Evolutionary conservation across 179 eudicot species (phyloP), one percentile per base, ranked within the genome.

Genomic region (Actinidia arguta): DNA sequence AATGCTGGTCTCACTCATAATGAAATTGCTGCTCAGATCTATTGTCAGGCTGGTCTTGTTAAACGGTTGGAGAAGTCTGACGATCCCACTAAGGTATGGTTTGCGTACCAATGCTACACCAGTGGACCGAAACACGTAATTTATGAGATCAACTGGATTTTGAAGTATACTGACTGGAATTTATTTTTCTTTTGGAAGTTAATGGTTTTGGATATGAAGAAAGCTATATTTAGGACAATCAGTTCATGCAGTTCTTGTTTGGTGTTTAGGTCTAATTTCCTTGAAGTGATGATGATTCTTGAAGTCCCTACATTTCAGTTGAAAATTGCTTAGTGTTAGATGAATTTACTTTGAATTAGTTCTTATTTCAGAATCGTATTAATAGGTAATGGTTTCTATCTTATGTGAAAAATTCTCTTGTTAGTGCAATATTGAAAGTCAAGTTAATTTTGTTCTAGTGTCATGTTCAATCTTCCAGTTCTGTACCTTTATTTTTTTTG

Each of bases 1-100:
- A 98, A 98, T 79, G 99, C 99, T 84, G 99, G 99, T 91, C 98
- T 97, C 83, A 98, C 99, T 42, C 99, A 97, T 86, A 97, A 94
- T 88, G 99, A 97, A 86, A 97, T 97, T 81, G 99, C 99, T 81
- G 99, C 98, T 76, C 98, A 97, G 81, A 97, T 97, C 59, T 97
- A 98, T 86, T 95, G 99, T 81, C 99, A 97, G 83, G 99, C 99
- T 77, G 99, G 99, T 79, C 86, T 97, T 88, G 99, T 97, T 51
- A 97, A 97, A 86, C 94, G 98, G 11, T 87, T 97, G 91, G 99
- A 95, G 88, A 93, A 95, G 85, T 76, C 98, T 69, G 93, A 89
- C 27, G 88, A 89, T 86, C 95, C 93, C 87, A 81, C 94, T 62
- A 94, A 94, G 98, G 98, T 97, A 92, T 70, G 56, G 52, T 68